Conservation (phyloP, 805 yeast genomes). For the Kuraishia molischiana region DNA sequence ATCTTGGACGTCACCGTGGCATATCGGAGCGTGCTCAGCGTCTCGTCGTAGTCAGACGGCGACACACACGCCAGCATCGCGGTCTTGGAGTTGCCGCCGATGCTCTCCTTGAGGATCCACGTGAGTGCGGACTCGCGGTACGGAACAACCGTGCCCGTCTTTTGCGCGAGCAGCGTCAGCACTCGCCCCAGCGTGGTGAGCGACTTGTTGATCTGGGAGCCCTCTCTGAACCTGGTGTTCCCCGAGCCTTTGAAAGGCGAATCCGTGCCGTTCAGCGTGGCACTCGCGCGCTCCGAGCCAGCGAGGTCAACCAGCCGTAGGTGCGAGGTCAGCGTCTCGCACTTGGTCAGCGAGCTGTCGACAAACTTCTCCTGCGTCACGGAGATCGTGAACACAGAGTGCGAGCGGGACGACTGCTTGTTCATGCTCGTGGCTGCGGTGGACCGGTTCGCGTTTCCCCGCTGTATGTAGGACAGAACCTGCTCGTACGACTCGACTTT, state of each 20-base stretch:
- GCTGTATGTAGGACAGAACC: slow-evolving; percentile 32
- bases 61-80: slow-evolving; percentile 85
- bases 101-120: slow-evolving; percentile 62
- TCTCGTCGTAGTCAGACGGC: slow-evolving; percentile 71
- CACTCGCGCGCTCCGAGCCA: slow-evolving; percentile 61
- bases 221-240: slow-evolving; percentile 59
- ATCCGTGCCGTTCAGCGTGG: slow-evolving; percentile 22
- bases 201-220: slow-evolving; percentile 69
- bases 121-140: slow-evolving; percentile 71
- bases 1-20: slow-evolving; percentile 71
- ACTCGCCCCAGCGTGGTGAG: slow-evolving; percentile 73
- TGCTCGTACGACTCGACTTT: slow-evolving; percentile 37
- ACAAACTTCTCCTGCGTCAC: slow-evolving; percentile 45
- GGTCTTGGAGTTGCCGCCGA: slow-evolving; percentile 78
- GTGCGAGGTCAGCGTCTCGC: slow-evolving; percentile 40
- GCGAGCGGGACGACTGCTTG: slow-evolving; percentile 67
- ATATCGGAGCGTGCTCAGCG: slow-evolving; percentile 64
- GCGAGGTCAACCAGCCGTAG: slow-evolving; percentile 73
- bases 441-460: slow-evolving; percentile 49
- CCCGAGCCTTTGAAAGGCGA: slow-evolving; percentile 31
- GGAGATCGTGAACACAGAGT: slow-evolving; percentile 61
- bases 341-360: slow-evolving; percentile 27
- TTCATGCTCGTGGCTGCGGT: slow-evolving; percentile 72
- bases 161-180: slow-evolving; percentile 35
- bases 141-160: slow-evolving; percentile 37